Percentiles rank a stretch among this genome's conserved stretches.
phyloP scores from a whole-genome alignment of 495 filamentous ascomycete genomes.

The Aspergillus ellipticus region DNA sequence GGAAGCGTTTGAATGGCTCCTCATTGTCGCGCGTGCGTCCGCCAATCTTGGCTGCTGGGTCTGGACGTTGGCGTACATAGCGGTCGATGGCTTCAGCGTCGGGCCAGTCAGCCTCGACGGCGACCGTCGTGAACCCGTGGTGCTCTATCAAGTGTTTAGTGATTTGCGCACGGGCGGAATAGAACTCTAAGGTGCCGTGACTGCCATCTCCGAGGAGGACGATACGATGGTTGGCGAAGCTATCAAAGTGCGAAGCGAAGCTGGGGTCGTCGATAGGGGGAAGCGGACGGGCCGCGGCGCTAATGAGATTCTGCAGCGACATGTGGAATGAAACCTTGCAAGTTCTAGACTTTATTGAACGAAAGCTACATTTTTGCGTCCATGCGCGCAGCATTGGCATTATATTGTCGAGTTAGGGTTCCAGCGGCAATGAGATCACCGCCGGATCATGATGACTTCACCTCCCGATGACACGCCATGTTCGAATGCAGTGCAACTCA shows the following conservation, averaged over 20 bases:
- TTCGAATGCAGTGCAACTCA: too few relatives aligned
- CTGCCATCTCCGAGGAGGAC: constrained; percentile 55
- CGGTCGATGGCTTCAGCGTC: constrained; percentile 55
- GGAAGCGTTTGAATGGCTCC: constrained; percentile 51
- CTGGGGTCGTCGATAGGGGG: constrained; percentile 32
- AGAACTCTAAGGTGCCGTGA: constrained; percentile 60
- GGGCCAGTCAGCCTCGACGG: constrained; percentile 58
- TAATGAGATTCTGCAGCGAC: constrained; percentile 35
- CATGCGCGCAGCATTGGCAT: neutral
- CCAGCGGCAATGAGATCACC: constrained; percentile 24
- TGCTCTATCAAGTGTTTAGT: constrained; percentile 49
- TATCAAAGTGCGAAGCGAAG: constrained; percentile 44
- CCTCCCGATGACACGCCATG: neutral
- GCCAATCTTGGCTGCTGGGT: constrained; percentile 20
- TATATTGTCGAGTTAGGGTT: neutral
- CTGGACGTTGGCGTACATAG: constrained; percentile 50
- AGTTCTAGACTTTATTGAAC: neutral
- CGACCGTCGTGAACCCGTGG: constrained; percentile 55
- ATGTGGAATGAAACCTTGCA: constrained; percentile 14
- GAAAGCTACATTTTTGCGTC: constrained; percentile 4
- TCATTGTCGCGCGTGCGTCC: constrained; percentile 11
- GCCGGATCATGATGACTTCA: constrained; percentile 33
- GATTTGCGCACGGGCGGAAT: constrained; percentile 51
- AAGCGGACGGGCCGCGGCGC: constrained; percentile 35
- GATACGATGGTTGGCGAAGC: constrained; percentile 39